Evolutionary conservation across 805 yeast genomes (phyloP).

Genomic region (Dipodascus geniculatus): DNA sequence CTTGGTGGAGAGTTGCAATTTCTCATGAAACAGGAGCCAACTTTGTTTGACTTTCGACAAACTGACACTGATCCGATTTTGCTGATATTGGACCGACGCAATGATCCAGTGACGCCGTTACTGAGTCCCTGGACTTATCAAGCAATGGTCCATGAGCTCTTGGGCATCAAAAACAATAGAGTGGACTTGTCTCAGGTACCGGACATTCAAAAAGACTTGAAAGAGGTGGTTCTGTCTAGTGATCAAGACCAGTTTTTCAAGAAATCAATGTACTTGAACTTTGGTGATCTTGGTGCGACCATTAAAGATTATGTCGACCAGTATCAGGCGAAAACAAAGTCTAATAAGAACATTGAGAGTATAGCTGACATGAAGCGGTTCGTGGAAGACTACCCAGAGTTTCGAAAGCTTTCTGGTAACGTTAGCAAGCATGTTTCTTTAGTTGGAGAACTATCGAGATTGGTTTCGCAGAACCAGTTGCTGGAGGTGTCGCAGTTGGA

Average conservation of each 20-base stretch:
- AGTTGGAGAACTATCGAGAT: conserved; percentile 73
- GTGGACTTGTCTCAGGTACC: conserved; percentile 53
- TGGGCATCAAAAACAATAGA: conserved; percentile 72
- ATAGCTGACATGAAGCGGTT: conserved; percentile 84
- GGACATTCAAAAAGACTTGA: conserved; percentile 44
- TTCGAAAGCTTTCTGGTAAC: conserved; percentile 74
- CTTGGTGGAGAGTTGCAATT: conserved; percentile 53
- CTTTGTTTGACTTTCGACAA: conserved; percentile 55
- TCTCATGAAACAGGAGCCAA: conserved; percentile 26
- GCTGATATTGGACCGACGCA: conserved; percentile 67
- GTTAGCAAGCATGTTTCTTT: conserved; percentile 87
- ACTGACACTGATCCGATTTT: conserved; percentile 63
- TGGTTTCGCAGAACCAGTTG: conserved; percentile 46
- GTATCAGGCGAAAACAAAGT: conserved; percentile 71
- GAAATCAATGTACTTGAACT: conserved; percentile 77
- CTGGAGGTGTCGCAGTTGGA: conserved; percentile 87
- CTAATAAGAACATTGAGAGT: conserved; percentile 58
- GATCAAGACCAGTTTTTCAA: conserved; percentile 67
- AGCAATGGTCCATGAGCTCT: conserved; percentile 89
- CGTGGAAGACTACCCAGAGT: conserved; percentile 89
- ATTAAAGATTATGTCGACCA: conserved; percentile 75
- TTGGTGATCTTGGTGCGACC: conserved; percentile 85
- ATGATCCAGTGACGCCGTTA: conserved; percentile 89
- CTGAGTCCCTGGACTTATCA: conserved; percentile 96
- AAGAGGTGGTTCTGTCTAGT: conserved; percentile 52